Conservation (phyloP, 371 early-diverging fungal genomes). For the Coemansia sp. region DNA sequence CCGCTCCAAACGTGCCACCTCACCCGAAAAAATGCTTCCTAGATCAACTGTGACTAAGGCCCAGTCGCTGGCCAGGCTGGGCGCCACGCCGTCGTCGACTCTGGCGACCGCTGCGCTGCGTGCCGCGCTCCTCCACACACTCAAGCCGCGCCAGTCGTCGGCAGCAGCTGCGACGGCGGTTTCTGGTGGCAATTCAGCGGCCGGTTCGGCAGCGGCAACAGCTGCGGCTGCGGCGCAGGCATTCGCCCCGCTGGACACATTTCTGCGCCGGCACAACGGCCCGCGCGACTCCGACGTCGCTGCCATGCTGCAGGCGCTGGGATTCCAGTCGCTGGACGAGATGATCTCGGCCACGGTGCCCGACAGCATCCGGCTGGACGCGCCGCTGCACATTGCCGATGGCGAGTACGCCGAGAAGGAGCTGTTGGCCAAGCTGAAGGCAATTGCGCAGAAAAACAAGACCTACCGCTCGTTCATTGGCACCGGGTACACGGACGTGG, state of each 20-base stretch:
- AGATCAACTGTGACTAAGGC: conserved; percentile 38
- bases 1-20: background rate
- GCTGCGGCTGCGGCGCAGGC: conserved; percentile 26
- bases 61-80: conserved; percentile 25
- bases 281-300: conserved; percentile 69
- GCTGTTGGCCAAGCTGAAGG: conserved; percentile 72
- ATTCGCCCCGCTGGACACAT: conserved; percentile 53
- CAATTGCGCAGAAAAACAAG: conserved; percentile 88
- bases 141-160: conserved; percentile 40
- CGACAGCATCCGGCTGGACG: conserved; percentile 68
- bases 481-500: conserved; percentile 89
- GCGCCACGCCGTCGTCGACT: conserved; percentile 18
- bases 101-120: conserved; percentile 22
- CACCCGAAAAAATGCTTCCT: conserved; percentile 27
- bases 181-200: background rate
- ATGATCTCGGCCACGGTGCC: conserved; percentile 85
- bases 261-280: conserved; percentile 88
- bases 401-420: conserved; percentile 78
- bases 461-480: conserved; percentile 89
- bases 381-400: conserved; percentile 62
- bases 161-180: conserved; percentile 28
- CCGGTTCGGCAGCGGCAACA: conserved; percentile 1
- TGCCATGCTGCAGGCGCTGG: conserved; percentile 78
- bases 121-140: conserved; percentile 45
- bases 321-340: conserved; percentile 74